Evolutionary conservation across 129 eudicot genomes (phyloP).

Genomic region (Saposhnikovia divaricata): DNA sequence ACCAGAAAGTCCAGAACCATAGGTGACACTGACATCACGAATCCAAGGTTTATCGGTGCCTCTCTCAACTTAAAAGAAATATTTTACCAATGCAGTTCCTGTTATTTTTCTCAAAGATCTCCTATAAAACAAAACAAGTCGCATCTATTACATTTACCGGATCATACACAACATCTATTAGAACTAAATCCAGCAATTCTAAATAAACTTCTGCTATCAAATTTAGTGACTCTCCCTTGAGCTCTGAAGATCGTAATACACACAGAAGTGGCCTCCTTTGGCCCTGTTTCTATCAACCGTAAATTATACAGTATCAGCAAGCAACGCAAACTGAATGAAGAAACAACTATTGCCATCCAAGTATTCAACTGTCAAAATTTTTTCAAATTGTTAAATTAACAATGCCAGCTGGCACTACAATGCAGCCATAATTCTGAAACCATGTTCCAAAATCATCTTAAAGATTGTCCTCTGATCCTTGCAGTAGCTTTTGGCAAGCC

Average conservation of each 20-base stretch:
- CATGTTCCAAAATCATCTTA: not conserved
- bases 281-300: not conserved
- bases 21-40: no score
- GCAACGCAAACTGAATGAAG: not conserved
- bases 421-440: not conserved
- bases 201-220: not conserved
- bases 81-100: conserved; percentile 25
- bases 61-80: conserved; percentile 46
- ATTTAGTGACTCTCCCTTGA: conserved; percentile 61
- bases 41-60: conserved; percentile 74
- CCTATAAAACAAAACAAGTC: conserved; percentile 23
- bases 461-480: not conserved
- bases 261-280: not conserved
- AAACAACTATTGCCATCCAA: not conserved
- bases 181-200: not conserved
- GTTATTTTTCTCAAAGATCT: conserved; percentile 68
- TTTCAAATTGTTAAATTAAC: no score
- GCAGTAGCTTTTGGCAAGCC: conserved; percentile 56
- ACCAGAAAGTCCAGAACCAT: conserved; percentile 62
- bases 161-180: no score
- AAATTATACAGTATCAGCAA: no score
- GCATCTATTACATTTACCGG: not conserved
- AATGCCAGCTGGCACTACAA: not conserved
- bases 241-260: conserved; percentile 46
- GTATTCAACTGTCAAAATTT: not conserved